Base-by-base conservation (phyloP, 768 basidiomycete species). In the Crucibulum laeve region DNA sequence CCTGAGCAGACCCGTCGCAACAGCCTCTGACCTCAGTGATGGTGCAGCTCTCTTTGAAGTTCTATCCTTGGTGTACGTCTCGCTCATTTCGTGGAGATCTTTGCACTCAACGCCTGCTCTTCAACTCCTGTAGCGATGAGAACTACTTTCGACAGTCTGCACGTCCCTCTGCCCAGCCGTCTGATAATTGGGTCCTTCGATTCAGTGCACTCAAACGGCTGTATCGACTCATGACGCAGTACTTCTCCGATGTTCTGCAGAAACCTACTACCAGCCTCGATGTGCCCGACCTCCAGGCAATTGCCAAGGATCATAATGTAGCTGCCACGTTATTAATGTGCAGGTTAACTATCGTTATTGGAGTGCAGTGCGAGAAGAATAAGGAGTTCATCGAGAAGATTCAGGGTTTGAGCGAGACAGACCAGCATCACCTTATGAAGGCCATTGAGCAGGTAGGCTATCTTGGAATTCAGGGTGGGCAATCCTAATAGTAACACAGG, bases 341-440 rank as follows among this genome's bases (percentile, higher is more conserved):
- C 56, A 77, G 87, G 37, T 69, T 93, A 33, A 83, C 86, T 10
- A 83, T 95, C 37, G 88, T 85, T 17, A 87, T 92, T 51, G 84
- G 86, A 1, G 91, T 93, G 7, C 91, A 94, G 63, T 92, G 88
- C 56, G 85, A 88, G 59, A 79, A 79, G 60, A 94, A 94, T 56
- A 82, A 91, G 67, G 79, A 84, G 49, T 86, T 94, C 51, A 92
- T 97, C 48, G 83, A 81, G 58, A 87, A 81, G 64, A 97, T 97
- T 25, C 92, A 94, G 55, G 74, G 77, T 2, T 62, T 96, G 49
- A 84, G 79, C 47, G 87, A 95, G 62, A 73, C 67, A 14, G 84
- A 92, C 56, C 93, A 96, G 65, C 88, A 91, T 59, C 74, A 81
- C 56, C 68, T 96, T 42, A 97, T 96, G 94, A 85, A 79, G 63